Evolutionary conservation across 1,284 basidiomycete species (phyloP).

Genomic region (Ceratobasidium sp.): DNA sequence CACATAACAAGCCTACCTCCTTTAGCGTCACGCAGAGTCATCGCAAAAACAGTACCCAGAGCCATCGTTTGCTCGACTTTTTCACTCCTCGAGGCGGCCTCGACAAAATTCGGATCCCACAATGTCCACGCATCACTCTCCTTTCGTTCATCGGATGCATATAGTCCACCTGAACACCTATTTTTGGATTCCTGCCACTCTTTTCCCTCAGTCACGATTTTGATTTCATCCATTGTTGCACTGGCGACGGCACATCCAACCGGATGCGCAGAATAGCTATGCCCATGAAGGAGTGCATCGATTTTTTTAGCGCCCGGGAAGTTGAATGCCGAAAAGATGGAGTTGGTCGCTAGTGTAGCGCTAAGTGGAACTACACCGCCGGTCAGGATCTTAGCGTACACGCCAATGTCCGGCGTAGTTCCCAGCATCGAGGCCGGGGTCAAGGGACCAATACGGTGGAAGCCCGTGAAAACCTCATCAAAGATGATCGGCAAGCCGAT

Average conservation of each 20-base stretch:
- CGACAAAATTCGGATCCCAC: slow-evolving; percentile 80
- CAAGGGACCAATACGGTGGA: slow-evolving; percentile 82
- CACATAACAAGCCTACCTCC: slow-evolving; percentile 57
- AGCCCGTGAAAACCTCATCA: slow-evolving; percentile 94
- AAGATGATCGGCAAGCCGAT: slow-evolving; percentile 87
- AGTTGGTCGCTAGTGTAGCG: slow-evolving; percentile 78
- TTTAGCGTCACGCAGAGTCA: slow-evolving; percentile 70
- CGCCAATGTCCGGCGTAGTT: slow-evolving; percentile 81
- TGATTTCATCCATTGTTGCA: slow-evolving; percentile 72
- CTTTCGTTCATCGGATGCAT: background rate
- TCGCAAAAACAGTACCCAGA: slow-evolving; percentile 83
- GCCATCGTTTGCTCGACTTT: slow-evolving; percentile 80
- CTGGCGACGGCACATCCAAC: slow-evolving; percentile 91
- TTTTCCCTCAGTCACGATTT: slow-evolving; percentile 57
- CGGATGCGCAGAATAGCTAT: slow-evolving; percentile 92
- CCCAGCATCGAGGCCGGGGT: slow-evolving; percentile 71
- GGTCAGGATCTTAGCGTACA: slow-evolving; percentile 92
- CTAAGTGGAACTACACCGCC: slow-evolving; percentile 90
- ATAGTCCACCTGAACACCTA: slow-evolving; percentile 53
- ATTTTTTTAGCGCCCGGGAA: slow-evolving; percentile 67
- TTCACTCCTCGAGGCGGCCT: slow-evolving; percentile 62
- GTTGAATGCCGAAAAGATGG: slow-evolving; percentile 81
- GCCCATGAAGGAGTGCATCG: slow-evolving; percentile 89
- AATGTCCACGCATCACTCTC: slow-evolving; percentile 69
- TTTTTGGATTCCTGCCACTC: slow-evolving; percentile 63